Base-by-base conservation (phyloP, 2,329 filamentous ascomycete species). In the Claviceps fusiformis region DNA sequence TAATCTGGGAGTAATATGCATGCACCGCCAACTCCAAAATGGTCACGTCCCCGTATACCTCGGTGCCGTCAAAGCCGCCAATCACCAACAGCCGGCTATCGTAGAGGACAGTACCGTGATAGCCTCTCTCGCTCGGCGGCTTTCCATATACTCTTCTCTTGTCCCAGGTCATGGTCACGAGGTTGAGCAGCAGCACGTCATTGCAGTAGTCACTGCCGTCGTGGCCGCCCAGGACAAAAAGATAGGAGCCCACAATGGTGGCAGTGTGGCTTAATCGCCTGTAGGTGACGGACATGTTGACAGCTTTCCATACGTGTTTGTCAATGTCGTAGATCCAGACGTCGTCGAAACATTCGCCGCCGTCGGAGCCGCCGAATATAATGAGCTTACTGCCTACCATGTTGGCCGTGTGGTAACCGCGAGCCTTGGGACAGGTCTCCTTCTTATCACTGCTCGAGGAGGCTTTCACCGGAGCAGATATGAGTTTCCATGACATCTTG, bases 151-250 rank as follows among this genome's bases (percentile, higher is more conserved):
- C 79, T 59, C 74, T 78, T 58, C 83, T 75, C 64, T 76, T 78
- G 64, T 87, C 83, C 83, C 83, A 87, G n/a, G 81, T 78, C 83
- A 87, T 86, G 45, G 82, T 86, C 39, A 86, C 83, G 6, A 87
- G 73, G 64, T 87, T 87, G 37, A 87, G 73, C 52, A 86, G 71
- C 55, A 87, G 71, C 50, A 87, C 79, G 61, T 87, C 82, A 68
- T 84, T 84, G 55, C 77, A 81, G 69, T 87, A 87, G 65, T 86
- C 82, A 63, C 77, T 78, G 50, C 83, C 83, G 65, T 87, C 83
- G 68, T 87, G 83, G 31, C 83, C 83, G 49, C 83, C 83, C 13
- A 87, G 75, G 19, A 87, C 80, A 60, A 87, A 87, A 1, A 87
- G 74, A 63, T 86, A 87, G 5, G 80, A 84, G 17, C 83, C 83